Base-by-base conservation (phyloP, 2,329 filamentous ascomycete genomes). In the Didymella sp. region DNA sequence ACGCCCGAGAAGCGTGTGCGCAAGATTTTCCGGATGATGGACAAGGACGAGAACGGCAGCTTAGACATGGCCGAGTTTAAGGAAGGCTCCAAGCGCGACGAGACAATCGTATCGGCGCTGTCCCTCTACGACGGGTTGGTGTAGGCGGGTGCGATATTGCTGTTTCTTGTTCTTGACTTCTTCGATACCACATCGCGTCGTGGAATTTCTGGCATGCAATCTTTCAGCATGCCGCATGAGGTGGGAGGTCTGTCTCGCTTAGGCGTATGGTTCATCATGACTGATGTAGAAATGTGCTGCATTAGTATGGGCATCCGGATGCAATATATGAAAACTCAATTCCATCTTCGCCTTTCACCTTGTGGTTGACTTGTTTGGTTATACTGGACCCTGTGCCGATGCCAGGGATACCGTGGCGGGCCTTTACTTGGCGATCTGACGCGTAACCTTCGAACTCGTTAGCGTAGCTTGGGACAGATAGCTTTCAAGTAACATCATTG, bases 1-100 rank as follows among this genome's bases (percentile, higher is more conserved):
- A 99, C 95, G 55, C 95, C 95, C 17, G 94, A 98, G 84, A 99
- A 99, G 83, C 89, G 95, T 63, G 95, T 99, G 62, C 88, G 85
- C 79, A 99, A 99, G 84, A 98, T 99, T 78, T 99, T 99, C 84
- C 85, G 89, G 72, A 98, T 98, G 95, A 99, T 99, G 95, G 95
- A 99, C 83, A 99, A 99, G 85, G 95, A 99, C 77, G 94, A 98
- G 81, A 98, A 98, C 75, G 95, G 94, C 69, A 96, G 91, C 73
- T 81, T 99, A 70, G 94, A 98, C 76, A 94, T 97, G 85, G 89
- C 93, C 60, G 95, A 99, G 77, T 99, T 99, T 84, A 98, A 98
- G 81, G 95, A 99, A 80, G 95, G 95, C 67, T 96, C 92, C 82
- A 97, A 98, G 83, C 90, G 93, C 58, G 95, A 99, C 79, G 94